Conservation (phyloP, 108 stramenopile species). For the Fistulifera pelliculosa region DNA sequence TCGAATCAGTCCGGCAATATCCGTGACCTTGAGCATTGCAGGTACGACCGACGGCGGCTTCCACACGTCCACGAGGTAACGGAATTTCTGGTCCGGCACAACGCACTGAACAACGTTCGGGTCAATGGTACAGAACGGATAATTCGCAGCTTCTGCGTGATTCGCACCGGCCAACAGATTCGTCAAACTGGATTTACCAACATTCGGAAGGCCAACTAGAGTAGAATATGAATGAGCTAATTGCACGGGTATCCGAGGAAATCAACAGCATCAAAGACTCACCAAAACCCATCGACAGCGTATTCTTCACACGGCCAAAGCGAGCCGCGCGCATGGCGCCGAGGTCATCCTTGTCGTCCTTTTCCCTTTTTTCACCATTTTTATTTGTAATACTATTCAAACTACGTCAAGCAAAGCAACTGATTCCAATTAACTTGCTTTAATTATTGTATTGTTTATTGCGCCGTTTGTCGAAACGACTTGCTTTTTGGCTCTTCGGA, state of each 20-base stretch:
- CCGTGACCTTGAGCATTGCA: constrained; percentile 91
- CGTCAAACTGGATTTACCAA: constrained; percentile 90
- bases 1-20: constrained; percentile 98
- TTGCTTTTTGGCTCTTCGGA: too few species aligned
- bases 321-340: constrained; percentile 79
- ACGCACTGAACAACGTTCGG: constrained; percentile 94
- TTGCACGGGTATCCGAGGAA: background rate
- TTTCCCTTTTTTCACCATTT: constrained; percentile 43
- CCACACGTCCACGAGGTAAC: constrained; percentile 84
- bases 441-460: too few species aligned
- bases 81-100: constrained; percentile 97
- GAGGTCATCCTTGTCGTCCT: constrained; percentile 44
- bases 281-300: constrained; percentile 82
- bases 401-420: too few species aligned
- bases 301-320: constrained; percentile 86
- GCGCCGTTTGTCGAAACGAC: too few species aligned
- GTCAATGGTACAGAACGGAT: constrained; percentile 88
- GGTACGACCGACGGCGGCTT: constrained; percentile 85
- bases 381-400: too few species aligned
- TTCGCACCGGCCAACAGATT: constrained; percentile 80
- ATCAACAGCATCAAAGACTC: constrained; percentile 1
- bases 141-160: constrained; percentile 86
- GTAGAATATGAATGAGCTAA: background rate
- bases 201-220: constrained; percentile 90
- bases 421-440: too few species aligned